Conservation (phyloP, 164 flowering plant genomes). For the Vitis amurensis region DNA sequence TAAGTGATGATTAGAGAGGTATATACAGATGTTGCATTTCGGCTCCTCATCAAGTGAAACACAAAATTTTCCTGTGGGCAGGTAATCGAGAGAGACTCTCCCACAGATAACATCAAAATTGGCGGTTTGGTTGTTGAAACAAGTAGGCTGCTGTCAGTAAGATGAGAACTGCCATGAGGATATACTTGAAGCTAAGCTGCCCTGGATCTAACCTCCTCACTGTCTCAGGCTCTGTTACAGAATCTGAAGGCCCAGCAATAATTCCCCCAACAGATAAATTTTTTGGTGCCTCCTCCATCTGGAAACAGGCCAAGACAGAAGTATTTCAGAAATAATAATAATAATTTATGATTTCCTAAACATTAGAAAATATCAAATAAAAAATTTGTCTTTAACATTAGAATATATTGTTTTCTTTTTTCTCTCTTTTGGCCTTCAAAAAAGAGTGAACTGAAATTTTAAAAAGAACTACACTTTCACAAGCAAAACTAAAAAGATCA, state of each 20-base stretch:
- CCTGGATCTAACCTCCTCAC: conserved; percentile 65
- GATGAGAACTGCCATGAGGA: conserved; percentile 38
- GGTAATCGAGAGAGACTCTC: background rate
- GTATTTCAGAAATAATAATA: no score
- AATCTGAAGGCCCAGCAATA: conserved; percentile 22
- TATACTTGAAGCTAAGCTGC: conserved; percentile 44
- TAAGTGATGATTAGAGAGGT: background rate
- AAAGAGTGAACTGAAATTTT: background rate
- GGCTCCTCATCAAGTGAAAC: background rate
- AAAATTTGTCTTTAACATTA: no score
- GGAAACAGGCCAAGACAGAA: conserved; percentile 5
- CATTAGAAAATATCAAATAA: no score
- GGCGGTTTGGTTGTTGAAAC: conserved; percentile 21
- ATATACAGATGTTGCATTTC: background rate
- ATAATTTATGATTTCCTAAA: no score
- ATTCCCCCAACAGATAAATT: conserved; percentile 16
- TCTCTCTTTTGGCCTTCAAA: background rate
- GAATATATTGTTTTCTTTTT: no score
- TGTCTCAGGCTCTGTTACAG: conserved; percentile 26
- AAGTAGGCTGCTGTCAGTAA: conserved; percentile 31
- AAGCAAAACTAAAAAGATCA: background rate
- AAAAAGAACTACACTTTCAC: background rate
- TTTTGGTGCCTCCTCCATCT: conserved; percentile 30
- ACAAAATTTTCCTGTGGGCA: background rate
- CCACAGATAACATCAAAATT: conserved; percentile 16